A percentile compares a stretch with the other conserved stretches of the same genome.
Conservation (phyloP, 2,329 filamentous ascomycete genomes). For the Penicillium sp. region DNA sequence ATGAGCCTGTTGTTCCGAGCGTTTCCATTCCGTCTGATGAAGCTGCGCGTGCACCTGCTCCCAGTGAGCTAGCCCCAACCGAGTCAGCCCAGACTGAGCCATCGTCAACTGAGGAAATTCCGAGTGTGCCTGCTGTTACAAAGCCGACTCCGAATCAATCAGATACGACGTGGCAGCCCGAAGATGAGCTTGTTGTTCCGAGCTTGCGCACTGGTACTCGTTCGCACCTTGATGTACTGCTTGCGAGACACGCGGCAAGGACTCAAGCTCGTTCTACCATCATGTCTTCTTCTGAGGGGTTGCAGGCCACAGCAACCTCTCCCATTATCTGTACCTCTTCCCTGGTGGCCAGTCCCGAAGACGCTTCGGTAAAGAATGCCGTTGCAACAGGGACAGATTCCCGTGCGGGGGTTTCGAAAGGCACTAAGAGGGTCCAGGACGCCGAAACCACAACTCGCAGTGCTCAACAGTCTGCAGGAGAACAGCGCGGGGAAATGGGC, state of each 20-base stretch:
- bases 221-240: not conserved
- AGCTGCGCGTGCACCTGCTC: not conserved
- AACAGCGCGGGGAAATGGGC: not conserved
- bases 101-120: not conserved
- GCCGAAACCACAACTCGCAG: not conserved
- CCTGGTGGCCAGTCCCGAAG: not conserved
- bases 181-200: not conserved
- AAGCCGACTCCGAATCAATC: not conserved
- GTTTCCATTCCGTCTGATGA: not conserved
- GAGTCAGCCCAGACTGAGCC: not conserved
- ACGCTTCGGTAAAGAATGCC: not conserved
- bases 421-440: not conserved
- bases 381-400: constrained; percentile 4
- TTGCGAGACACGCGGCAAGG: not conserved
- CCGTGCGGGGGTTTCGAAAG: constrained; percentile 8
- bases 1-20: not conserved
- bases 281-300: not conserved
- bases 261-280: not conserved
- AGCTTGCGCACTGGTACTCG: not conserved
- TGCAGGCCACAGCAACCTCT: constrained; percentile 3
- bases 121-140: not conserved
- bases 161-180: not conserved
- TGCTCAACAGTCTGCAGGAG: not conserved
- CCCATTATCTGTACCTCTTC: not conserved
- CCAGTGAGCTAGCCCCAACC: not conserved